Percentiles rank a stretch among this genome's conserved stretches.
Conservation (phyloP, 768 basidiomycete species). For the Macrocybe gigantea region DNA sequence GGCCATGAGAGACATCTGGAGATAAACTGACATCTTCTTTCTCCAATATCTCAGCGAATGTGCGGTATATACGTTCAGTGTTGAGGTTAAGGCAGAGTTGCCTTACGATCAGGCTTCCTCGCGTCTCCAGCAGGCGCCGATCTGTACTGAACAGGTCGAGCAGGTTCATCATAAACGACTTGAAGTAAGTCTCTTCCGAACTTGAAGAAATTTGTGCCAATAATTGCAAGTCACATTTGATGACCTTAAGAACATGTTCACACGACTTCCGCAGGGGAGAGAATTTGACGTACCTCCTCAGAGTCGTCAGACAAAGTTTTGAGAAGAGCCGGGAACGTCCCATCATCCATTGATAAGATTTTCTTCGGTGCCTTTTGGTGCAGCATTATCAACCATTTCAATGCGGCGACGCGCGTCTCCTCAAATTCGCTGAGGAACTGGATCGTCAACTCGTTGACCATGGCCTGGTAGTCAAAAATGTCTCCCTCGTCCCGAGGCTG, state of each 20-base stretch:
- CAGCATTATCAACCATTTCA: slow-evolving; percentile 98
- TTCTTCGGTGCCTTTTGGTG: slow-evolving; percentile 97
- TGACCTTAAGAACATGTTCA: slow-evolving; percentile 49
- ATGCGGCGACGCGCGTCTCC: slow-evolving; percentile 89
- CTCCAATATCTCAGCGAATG: slow-evolving; percentile 95
- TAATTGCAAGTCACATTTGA: slow-evolving; percentile 93
- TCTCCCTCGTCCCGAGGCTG: slow-evolving; percentile 48
- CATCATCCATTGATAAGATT: slow-evolving; percentile 94
- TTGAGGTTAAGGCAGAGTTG: slow-evolving; percentile 92
- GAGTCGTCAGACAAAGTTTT: slow-evolving; percentile 96
- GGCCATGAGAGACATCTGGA: background rate
- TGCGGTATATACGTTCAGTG: slow-evolving; percentile 91
- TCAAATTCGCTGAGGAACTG: slow-evolving; percentile 96
- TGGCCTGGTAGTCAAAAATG: slow-evolving; percentile 86
- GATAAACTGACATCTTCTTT: slow-evolving; percentile 78
- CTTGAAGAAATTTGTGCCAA: slow-evolving; percentile 95
- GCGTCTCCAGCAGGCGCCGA: slow-evolving; percentile 77
- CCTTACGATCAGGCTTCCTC: slow-evolving; percentile 93
- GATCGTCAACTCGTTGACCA: slow-evolving; percentile 87
- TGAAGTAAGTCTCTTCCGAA: slow-evolving; percentile 95
- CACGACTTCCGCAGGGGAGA: background rate
- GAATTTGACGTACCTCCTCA: slow-evolving; percentile 61
- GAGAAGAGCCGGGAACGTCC: slow-evolving; percentile 90
- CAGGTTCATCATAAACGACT: slow-evolving; percentile 91
- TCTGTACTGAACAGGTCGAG: slow-evolving; percentile 95